Percentiles rank a stretch among this genome's conserved stretches.
These are phyloP conservation scores for Tricholoma flavovirens DNA, from an alignment of 768 basidiomycete species.

Conservation along the genomic window DNA sequence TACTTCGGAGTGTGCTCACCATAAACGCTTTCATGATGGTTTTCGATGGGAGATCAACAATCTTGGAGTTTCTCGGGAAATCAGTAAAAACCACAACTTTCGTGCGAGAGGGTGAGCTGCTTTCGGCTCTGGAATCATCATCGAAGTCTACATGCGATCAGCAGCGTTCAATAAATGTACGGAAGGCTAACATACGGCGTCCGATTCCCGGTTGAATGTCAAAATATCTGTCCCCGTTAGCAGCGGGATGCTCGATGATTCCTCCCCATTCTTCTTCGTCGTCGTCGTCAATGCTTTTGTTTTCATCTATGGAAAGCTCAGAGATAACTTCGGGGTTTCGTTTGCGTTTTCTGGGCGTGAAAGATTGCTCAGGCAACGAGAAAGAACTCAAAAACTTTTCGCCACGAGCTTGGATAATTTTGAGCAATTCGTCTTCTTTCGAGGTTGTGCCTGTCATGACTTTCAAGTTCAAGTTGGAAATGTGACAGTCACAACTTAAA, in stretches of 20 bases:
- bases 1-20: conserved; percentile 38
- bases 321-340: conserved; percentile 1
- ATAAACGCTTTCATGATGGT: conserved; percentile 65
- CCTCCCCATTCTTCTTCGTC: conserved; percentile 37
- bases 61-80: neutral
- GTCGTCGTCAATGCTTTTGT: conserved; percentile 10
- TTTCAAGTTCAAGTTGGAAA: too few relatives aligned
- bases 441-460: neutral
- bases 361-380: conserved; percentile 13
- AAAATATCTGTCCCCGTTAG: neutral
- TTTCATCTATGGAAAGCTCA: neutral
- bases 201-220: conserved; percentile 10
- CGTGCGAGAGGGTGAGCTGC: conserved; percentile 24
- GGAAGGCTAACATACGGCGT: conserved; percentile 11
- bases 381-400: conserved; percentile 43
- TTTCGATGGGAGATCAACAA: conserved; percentile 25
- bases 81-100: conserved; percentile 58
- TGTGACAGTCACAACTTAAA: neutral
- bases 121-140: conserved; percentile 35
- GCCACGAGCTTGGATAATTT: conserved; percentile 41
- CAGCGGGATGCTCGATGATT: conserved; percentile 16
- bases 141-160: conserved; percentile 28
- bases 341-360: conserved; percentile 19
- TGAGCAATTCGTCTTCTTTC: conserved; percentile 30
- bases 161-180: neutral